Percentiles rank a stretch among this genome's conserved stretches.
Conservation (phyloP, 2,329 filamentous ascomycete genomes). For the Fusarium camptoceras region DNA sequence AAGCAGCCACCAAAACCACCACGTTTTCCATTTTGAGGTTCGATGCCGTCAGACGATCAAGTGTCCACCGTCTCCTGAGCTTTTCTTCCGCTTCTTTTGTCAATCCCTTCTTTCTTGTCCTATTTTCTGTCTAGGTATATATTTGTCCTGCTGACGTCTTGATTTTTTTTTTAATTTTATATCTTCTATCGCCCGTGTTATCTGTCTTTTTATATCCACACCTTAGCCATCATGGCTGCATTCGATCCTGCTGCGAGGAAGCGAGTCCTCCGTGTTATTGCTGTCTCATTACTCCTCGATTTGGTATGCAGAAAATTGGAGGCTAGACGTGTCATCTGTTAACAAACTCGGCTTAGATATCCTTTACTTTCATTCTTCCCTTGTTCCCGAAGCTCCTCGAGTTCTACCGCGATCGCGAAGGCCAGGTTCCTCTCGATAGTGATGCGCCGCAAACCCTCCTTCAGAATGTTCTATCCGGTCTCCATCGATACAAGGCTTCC, state of each 20-base stretch:
- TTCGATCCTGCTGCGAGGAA: slow-evolving; percentile 73
- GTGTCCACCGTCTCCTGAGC: slow-evolving; percentile 41
- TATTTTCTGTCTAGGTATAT: not conserved
- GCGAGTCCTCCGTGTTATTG: slow-evolving; percentile 86
- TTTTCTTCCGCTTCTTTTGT: slow-evolving; percentile 16
- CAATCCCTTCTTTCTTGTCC: not conserved
- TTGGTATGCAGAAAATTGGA: slow-evolving; percentile 67
- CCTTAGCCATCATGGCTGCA: slow-evolving; percentile 52
- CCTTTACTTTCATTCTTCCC: slow-evolving; percentile 97
- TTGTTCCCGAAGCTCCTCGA: slow-evolving; percentile 95
- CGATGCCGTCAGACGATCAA: slow-evolving; percentile 36
- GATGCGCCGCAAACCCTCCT: slow-evolving; percentile 74
- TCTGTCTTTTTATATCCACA: slow-evolving; percentile 7
- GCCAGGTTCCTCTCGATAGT: slow-evolving; percentile 57
- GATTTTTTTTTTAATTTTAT: not conserved
- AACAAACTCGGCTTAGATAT: slow-evolving; percentile 72
- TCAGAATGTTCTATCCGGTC: slow-evolving; percentile 79
- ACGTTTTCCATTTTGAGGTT: slow-evolving; percentile 32
- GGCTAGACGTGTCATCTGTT: not conserved
- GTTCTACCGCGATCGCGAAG: slow-evolving; percentile 92
- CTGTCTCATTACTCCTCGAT: slow-evolving; percentile 89
- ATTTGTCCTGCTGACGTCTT: not conserved
- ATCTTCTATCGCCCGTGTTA: not conserved
- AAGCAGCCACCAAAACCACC: slow-evolving; percentile 35
- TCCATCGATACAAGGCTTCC: slow-evolving; percentile 94